phyloP scores from a whole-genome alignment of 2,329 filamentous ascomycete genomes.

The Epichloe gansuensis region DNA sequence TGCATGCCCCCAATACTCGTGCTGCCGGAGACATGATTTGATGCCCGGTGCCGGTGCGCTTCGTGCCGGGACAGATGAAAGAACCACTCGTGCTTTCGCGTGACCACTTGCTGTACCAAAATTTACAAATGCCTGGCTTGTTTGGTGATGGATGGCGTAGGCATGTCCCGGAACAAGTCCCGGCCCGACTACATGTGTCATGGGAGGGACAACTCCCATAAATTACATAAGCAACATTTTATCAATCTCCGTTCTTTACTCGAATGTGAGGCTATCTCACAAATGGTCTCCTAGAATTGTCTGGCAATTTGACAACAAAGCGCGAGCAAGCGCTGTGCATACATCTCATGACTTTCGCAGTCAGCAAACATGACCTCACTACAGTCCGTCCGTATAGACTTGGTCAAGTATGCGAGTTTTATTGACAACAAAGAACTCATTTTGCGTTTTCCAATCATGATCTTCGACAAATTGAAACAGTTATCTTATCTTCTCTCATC shows the following conservation, averaged over 20 bases:
- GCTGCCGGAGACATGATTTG: constrained; percentile 22
- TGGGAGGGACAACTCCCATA: not conserved
- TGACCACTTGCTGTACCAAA: constrained; percentile 2
- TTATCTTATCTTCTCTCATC: not conserved
- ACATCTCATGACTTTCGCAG: too few relatives aligned
- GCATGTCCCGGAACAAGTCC: constrained; percentile 9
- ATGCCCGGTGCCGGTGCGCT: constrained; percentile 8
- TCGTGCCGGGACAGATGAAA: not conserved
- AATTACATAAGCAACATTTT: not conserved
- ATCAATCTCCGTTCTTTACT: not conserved
- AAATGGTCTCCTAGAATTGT: too few relatives aligned
- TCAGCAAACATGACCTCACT: not conserved
- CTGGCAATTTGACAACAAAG: too few relatives aligned
- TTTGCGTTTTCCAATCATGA: not conserved
- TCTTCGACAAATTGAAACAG: not conserved
- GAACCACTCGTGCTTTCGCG: not conserved
- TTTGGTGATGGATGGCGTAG: not conserved
- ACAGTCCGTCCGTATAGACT: not conserved
- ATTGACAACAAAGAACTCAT: not conserved
- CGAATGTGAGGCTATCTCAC: too few relatives aligned
- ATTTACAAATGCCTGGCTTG: constrained; percentile 1
- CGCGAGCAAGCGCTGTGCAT: too few relatives aligned
- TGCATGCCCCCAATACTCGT: constrained; percentile 23
- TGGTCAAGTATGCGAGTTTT: not conserved
- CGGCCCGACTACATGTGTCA: constrained; percentile 4